A percentile compares a stretch with the other conserved stretches of the same genome.
Conservation (phyloP, 2,329 filamentous ascomycete genomes). For the Catunica adiposa region DNA sequence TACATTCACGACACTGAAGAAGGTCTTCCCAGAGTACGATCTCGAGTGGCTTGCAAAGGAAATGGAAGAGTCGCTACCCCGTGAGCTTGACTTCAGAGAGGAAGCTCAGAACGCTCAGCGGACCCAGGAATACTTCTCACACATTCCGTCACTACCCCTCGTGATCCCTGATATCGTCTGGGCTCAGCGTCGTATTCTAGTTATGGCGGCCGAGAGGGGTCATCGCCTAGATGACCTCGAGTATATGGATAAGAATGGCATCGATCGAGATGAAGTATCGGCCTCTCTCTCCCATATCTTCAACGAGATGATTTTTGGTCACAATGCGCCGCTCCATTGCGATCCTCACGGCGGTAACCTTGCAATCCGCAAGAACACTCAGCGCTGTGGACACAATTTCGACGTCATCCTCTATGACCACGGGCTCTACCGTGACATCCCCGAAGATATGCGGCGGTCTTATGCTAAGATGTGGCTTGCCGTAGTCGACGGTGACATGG, state of each 20-base stretch:
- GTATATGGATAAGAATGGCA: constrained; percentile 69
- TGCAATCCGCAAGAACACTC: constrained; percentile 64
- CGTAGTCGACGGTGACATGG: constrained; percentile 77
- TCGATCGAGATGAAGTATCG: constrained; percentile 89
- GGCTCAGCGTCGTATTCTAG: constrained; percentile 74
- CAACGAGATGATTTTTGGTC: constrained; percentile 98
- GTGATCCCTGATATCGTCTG: constrained; percentile 81
- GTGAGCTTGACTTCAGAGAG: constrained; percentile 76
- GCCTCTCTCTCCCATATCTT: constrained; percentile 82
- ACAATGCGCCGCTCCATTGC: constrained; percentile 77
- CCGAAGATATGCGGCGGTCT: constrained; percentile 55
- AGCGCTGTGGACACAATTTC: constrained; percentile 53
- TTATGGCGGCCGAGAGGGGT: constrained; percentile 88
- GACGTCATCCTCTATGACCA: constrained; percentile 95
- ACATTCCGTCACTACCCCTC: constrained; percentile 58
- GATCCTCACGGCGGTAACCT: constrained; percentile 96
- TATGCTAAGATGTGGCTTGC: constrained; percentile 98
- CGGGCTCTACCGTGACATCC: constrained; percentile 87
- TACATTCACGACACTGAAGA: constrained; percentile 77
- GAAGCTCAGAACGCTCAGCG: constrained; percentile 74
- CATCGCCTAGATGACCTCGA: constrained; percentile 74
- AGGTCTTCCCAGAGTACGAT: constrained; percentile 95
- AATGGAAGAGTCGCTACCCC: constrained; percentile 78
- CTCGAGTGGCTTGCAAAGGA: constrained; percentile 88
- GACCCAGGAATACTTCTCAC: constrained; percentile 64